Conservation (phyloP, 805 yeast species). For the Monosporozyma yasuniensis region DNA sequence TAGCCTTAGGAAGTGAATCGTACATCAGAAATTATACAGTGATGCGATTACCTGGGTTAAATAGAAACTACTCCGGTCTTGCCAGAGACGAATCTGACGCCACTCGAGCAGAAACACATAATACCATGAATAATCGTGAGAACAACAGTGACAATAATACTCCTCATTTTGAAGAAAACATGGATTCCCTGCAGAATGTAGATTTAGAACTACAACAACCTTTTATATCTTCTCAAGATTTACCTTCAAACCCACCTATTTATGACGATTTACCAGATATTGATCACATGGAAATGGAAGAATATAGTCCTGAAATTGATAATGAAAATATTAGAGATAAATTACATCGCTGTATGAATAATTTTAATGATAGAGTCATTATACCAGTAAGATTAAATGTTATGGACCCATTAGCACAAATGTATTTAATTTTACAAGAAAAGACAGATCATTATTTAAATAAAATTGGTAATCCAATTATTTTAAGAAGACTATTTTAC, state of each 20-base stretch:
- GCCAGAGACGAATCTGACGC: slow-evolving; percentile 1
- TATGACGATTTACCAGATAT: background rate
- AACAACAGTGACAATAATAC: background rate
- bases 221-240: background rate
- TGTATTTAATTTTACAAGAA: slow-evolving; percentile 28
- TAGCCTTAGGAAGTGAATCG: background rate
- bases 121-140: background rate
- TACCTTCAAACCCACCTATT: background rate
- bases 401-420: slow-evolving; percentile 40
- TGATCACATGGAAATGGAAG: background rate
- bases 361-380: slow-evolving; percentile 28
- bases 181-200: background rate
- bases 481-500: slow-evolving; percentile 68
- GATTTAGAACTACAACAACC: background rate
- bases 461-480: slow-evolving; percentile 76
- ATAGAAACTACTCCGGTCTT: background rate
- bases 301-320: background rate
- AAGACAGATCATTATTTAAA: slow-evolving; percentile 50
- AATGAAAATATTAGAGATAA: slow-evolving; percentile 1
- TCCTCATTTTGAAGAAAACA: background rate
- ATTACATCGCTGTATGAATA: slow-evolving; percentile 11
- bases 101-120: background rate
- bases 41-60: background rate
- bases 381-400: slow-evolving; percentile 33
- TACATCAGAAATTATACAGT: background rate